These are phyloP conservation scores for Elsinoe fawcettii DNA, from an alignment of 2,329 filamentous ascomycete genomes.

Conservation along the genomic window DNA sequence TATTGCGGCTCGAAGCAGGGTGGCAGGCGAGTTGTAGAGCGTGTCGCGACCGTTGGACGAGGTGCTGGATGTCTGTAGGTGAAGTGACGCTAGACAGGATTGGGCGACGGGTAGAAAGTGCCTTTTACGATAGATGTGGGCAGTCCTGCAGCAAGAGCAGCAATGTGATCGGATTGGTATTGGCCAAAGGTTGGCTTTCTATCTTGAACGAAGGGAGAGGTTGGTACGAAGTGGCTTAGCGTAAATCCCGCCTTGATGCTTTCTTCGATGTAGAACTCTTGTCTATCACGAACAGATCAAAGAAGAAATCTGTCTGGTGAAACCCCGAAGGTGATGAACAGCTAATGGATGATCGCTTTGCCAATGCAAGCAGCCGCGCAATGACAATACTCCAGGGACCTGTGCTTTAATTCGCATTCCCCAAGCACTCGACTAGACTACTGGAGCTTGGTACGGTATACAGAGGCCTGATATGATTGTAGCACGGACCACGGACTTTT, in stretches of 20 bases:
- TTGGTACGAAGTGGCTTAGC: neutral
- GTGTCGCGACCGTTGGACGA: slow-evolving; percentile 12
- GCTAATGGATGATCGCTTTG: neutral
- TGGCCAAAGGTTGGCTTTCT: neutral
- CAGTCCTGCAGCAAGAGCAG: neutral
- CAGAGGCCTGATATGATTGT: too few relatives aligned
- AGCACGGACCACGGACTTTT: too few relatives aligned
- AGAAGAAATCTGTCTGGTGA: neutral
- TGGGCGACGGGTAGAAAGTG: slow-evolving; percentile 5
- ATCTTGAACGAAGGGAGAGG: neutral
- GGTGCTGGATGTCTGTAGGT: slow-evolving; percentile 8
- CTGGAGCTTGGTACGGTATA: too few relatives aligned
- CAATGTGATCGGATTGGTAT: neutral
- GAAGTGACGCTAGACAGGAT: slow-evolving; percentile 4
- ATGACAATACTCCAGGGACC: neutral
- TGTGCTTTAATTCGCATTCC: too few relatives aligned
- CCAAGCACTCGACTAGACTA: neutral
- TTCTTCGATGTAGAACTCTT: neutral
- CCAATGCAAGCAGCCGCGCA: neutral
- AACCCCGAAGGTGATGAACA: neutral
- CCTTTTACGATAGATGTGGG: neutral
- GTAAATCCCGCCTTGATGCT: neutral
- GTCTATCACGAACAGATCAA: neutral
- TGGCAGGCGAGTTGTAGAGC: neutral
- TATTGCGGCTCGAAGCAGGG: neutral